phyloP scores from a whole-genome alignment of 768 basidiomycete species.

The Pisolithus albus region DNA sequence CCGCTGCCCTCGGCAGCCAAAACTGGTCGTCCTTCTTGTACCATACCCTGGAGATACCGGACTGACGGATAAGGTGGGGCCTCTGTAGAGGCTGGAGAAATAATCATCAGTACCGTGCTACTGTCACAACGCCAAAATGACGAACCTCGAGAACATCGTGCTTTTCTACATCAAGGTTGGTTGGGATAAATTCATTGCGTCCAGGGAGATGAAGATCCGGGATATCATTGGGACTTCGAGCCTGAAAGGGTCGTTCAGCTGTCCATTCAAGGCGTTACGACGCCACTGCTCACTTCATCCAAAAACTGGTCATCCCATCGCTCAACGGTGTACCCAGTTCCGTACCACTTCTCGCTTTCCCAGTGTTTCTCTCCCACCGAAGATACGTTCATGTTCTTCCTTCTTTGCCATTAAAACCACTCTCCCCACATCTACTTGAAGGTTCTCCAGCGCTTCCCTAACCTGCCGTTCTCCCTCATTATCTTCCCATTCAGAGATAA shows the following conservation, averaged over 20 bases:
- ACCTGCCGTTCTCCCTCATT: constrained; percentile 46
- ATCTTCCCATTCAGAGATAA: constrained; percentile 70
- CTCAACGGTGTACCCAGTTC: constrained; percentile 78
- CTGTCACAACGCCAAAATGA: background rate
- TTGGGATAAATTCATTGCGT: constrained; percentile 88
- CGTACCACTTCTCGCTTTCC: constrained; percentile 88
- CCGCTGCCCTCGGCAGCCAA: constrained; percentile 87
- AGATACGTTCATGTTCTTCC: constrained; percentile 50
- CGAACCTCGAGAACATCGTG: constrained; percentile 56
- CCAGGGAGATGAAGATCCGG: constrained; percentile 70
- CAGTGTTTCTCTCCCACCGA: constrained; percentile 48
- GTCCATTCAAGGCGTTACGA: background rate
- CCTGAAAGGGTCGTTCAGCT: constrained; percentile 34
- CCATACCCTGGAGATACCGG: constrained; percentile 72
- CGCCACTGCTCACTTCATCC: constrained; percentile 33
- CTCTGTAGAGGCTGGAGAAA: constrained; percentile 59
- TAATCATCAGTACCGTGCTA: constrained; percentile 2
- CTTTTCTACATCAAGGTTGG: constrained; percentile 78
- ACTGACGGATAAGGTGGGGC: constrained; percentile 72
- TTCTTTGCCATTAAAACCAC: constrained; percentile 76
- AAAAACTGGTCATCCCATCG: constrained; percentile 59
- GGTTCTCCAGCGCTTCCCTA: constrained; percentile 50
- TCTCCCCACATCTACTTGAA: constrained; percentile 54
- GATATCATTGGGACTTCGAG: constrained; percentile 55
- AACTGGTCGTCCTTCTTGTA: constrained; percentile 97